Percentiles rank a stretch among this genome's conserved stretches.
These are phyloP conservation scores for Trichoderma sp. DNA, from an alignment of 2,329 filamentous ascomycete genomes.

Conservation along the genomic window DNA sequence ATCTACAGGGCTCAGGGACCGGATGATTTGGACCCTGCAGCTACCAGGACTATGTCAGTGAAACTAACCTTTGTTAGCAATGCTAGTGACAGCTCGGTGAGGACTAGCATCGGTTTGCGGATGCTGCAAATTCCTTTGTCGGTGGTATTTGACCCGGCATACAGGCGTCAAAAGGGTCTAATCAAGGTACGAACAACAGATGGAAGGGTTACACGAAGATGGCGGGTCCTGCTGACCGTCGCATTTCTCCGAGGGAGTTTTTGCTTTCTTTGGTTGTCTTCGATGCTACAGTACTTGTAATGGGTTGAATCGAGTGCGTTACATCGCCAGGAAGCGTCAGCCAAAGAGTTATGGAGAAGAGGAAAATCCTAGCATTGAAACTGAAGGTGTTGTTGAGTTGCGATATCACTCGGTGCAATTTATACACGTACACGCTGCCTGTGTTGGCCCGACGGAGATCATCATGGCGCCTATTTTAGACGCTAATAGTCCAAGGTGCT, in stretches of 20 bases:
- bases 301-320: neutral
- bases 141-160: neutral
- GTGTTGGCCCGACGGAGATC: neutral
- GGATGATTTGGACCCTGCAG: neutral
- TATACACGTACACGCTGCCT: neutral
- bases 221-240: neutral
- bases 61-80: neutral
- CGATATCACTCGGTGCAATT: neutral
- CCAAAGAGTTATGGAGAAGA: neutral
- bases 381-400: neutral
- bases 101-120: neutral
- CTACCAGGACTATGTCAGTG: neutral
- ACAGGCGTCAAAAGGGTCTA: neutral
- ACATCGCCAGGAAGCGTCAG: neutral
- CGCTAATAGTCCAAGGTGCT: neutral
- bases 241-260: neutral
- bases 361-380: neutral
- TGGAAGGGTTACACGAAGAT: neutral
- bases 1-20: neutral
- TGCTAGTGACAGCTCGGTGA: neutral
- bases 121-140: neutral
- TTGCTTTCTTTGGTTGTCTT: neutral
- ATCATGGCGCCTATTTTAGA: neutral
- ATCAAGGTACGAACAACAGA: neutral
- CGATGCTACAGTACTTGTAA: neutral